Conservation (phyloP, 208 protist genomes). For the Angomonas deanei region DNA sequence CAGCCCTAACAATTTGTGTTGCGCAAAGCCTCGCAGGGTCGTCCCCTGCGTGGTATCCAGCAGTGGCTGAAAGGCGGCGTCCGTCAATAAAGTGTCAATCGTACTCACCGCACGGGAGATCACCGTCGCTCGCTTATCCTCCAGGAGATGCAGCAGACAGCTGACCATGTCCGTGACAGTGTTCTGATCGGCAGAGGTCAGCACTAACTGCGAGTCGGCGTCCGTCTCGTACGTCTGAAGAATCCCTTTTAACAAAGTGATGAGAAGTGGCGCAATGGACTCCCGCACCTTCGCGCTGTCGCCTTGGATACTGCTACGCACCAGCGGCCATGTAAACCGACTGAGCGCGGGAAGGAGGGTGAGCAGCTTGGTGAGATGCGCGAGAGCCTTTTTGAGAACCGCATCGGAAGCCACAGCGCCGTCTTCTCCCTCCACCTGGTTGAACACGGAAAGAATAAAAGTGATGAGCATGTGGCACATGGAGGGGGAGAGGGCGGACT, state of each 20-base stretch:
- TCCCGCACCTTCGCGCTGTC: conserved; percentile 72
- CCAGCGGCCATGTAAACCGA: conserved; percentile 63
- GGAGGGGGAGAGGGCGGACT: conserved; percentile 38
- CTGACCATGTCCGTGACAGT: conserved; percentile 48
- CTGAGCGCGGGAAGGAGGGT: conserved; percentile 47
- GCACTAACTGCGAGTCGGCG: neutral
- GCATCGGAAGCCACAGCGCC: conserved; percentile 28
- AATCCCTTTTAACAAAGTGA: conserved; percentile 34
- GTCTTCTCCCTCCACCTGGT: conserved; percentile 30
- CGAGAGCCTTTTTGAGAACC: conserved; percentile 42
- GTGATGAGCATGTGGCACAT: conserved; percentile 47
- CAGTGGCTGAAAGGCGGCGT: conserved; percentile 22
- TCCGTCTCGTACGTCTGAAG: neutral
- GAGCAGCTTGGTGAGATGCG: conserved; percentile 48
- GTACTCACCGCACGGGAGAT: conserved; percentile 61
- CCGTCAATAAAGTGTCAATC: conserved; percentile 65
- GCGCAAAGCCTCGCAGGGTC: conserved; percentile 44
- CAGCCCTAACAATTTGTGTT: conserved; percentile 61
- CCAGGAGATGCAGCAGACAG: conserved; percentile 65
- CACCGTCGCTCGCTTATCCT: conserved; percentile 63
- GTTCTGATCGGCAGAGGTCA: conserved; percentile 10
- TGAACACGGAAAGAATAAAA: conserved; percentile 66
- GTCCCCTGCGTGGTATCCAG: conserved; percentile 30
- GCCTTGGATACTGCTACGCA: conserved; percentile 55
- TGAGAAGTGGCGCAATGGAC: conserved; percentile 64